Evolutionary conservation across 1,284 basidiomycete genomes (phyloP).

Genomic region (Sporisorium iseilematis-ciliati): DNA sequence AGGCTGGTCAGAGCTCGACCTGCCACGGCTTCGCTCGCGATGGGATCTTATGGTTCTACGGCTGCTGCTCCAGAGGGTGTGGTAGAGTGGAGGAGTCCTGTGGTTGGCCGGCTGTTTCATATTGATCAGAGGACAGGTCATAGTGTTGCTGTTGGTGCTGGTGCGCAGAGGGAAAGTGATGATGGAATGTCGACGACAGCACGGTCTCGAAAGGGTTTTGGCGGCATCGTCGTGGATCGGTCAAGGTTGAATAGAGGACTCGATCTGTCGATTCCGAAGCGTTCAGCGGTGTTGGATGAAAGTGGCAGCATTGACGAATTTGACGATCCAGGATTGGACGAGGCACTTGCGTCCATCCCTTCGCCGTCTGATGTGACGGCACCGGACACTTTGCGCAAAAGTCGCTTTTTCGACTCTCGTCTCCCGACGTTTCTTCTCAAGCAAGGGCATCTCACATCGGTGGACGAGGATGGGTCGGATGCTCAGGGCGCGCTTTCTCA

Average conservation of each 20-base stretch:
- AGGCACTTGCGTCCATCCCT: slow-evolving; percentile 21
- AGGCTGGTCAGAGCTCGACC: slow-evolving; percentile 6
- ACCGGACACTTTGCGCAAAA: slow-evolving; percentile 9
- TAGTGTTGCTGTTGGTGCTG: slow-evolving; percentile 14
- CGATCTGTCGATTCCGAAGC: not conserved
- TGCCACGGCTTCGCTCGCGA: slow-evolving; percentile 20
- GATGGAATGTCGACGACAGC: not conserved
- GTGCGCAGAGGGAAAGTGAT: not conserved
- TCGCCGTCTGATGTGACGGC: slow-evolving; percentile 7
- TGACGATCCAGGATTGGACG: slow-evolving; percentile 29
- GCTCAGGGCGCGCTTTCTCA: not conserved
- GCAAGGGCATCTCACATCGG: no score
- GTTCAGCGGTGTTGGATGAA: not conserved
- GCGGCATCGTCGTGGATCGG: slow-evolving; percentile 7
- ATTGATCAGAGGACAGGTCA: slow-evolving; percentile 38
- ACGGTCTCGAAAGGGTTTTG: no score
- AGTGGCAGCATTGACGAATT: slow-evolving; percentile 15
- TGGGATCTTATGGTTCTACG: slow-evolving; percentile 9
- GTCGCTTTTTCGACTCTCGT: slow-evolving; percentile 33
- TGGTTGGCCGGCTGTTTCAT: slow-evolving; percentile 27
- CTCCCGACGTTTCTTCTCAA: not conserved
- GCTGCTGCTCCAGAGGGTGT: slow-evolving; percentile 12
- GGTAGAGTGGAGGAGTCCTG: slow-evolving; percentile 23
- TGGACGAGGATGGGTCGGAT: not conserved
- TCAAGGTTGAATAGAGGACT: slow-evolving; percentile 11